These are phyloP conservation scores for Chlamydomonas urium DNA, from an alignment of 139 green algal species.

Conservation along the genomic window DNA sequence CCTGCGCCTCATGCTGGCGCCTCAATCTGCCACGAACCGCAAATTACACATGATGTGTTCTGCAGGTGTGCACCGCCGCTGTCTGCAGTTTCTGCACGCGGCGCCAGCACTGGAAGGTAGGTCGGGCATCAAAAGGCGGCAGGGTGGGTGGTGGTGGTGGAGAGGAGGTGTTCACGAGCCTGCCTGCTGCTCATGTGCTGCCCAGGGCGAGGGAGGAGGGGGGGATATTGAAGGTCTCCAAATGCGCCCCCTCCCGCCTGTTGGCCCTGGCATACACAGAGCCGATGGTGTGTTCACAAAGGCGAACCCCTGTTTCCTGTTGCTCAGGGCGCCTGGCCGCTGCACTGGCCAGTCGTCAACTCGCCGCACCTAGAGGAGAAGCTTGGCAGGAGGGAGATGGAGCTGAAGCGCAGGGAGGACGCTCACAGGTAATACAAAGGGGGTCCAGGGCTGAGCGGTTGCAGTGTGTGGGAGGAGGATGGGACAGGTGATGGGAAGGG, in stretches of 20 bases:
- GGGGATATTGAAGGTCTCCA: too few species aligned
- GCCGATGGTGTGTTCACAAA: too few species aligned
- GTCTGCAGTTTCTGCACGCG: constrained; percentile 82
- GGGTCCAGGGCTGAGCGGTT: too few species aligned
- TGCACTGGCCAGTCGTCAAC: constrained; percentile 78
- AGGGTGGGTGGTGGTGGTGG: not conserved
- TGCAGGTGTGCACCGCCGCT: constrained; percentile 28
- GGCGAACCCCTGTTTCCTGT: not conserved
- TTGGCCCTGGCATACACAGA: too few species aligned
- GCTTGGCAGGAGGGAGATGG: constrained; percentile 67
- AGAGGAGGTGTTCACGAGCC: not conserved
- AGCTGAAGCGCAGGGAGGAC: constrained; percentile 75
- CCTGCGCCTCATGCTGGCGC: too few species aligned
- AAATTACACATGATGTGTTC: too few species aligned
- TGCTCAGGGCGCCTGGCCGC: constrained; percentile 31
- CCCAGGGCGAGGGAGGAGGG: too few species aligned
- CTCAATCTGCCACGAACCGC: too few species aligned
- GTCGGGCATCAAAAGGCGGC: not conserved
- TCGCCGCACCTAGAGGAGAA: constrained; percentile 51
- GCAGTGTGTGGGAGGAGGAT: too few species aligned
- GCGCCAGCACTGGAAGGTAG: constrained; percentile 77
- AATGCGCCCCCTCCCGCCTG: too few species aligned
- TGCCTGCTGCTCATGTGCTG: too few species aligned
- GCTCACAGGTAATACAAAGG: constrained; percentile 31
- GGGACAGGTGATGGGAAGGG: too few species aligned